Base-by-base conservation (phyloP, 1,139 yeast genomes). In the Lodderomyces oxycetoniae region DNA sequence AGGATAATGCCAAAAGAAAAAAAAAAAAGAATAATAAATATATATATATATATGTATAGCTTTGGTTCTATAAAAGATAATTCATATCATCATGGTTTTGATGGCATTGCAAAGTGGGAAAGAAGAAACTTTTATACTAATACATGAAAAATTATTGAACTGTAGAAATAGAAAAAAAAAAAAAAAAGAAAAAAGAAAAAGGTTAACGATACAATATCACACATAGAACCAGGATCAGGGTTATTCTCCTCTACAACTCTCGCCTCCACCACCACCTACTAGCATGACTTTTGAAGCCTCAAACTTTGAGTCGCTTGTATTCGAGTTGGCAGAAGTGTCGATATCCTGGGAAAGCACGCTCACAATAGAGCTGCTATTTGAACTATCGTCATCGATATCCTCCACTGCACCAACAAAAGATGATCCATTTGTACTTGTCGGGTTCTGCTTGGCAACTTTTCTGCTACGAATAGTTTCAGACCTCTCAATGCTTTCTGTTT, bases 281-380 rank as follows among this genome's bases (percentile, higher is more conserved):
- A 20, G 10, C 8, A 20, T n/a, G 8, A 9, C n/a, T 8, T 24
- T 24, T 24, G n/a, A 6, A 24, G 6, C 12, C 12, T 24, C 26
- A 12, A 24, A 24, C 11, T 24, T 24, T 24, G 26, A 24, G 12
- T 12, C 11, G 26, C 26, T 24, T 6, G 26, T 24, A 12, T 24
- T 6, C 6, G 26, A 10, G 7, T 24, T 24, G 26, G 26, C 7
- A 7, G 26, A 24, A 7, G 6, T 14, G 6, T 24, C 26, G 11
- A 24, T 10, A n/a, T 24, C 26, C 26, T 10, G 26, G 14, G n/a
- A 24, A 6, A 24, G 14, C 23, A 20, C 23, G n/a, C 23, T 20
- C 23, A n/a, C 23, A 20, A 20, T 20, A 20, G 23, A n/a, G n/a
- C 23, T 20, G 10, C n/a, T 20, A n/a, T 20, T n/a, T 8, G 8